These are phyloP conservation scores for Solidago caesia DNA, from an alignment of 129 eudicot genomes.

Conservation along the genomic window DNA sequence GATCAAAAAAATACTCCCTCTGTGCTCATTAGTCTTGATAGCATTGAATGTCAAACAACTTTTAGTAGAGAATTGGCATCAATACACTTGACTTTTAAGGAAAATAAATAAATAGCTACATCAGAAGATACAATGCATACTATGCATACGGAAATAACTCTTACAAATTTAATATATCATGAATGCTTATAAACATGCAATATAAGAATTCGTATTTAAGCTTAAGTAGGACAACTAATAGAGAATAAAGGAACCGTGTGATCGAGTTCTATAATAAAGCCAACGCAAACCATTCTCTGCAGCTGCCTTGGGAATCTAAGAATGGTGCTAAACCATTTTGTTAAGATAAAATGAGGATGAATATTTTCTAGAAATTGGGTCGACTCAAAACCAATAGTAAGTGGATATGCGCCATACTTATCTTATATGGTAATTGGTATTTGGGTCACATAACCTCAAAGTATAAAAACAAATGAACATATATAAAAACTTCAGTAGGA, in stretches of 20 bases:
- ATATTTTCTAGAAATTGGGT: background rate
- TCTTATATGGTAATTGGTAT: background rate
- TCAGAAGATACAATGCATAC: conserved; percentile 4
- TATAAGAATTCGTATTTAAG: background rate
- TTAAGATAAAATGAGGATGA: conserved; percentile 1
- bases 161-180: background rate
- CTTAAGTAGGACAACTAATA: conserved; percentile 3
- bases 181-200: background rate
- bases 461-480: background rate
- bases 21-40: background rate
- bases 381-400: background rate
- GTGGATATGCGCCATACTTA: background rate
- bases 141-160: background rate
- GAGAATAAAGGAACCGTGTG: conserved; percentile 6
- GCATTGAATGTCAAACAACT: background rate
- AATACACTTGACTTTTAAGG: background rate
- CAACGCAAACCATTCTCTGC: conserved; percentile 4
- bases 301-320: conserved; percentile 11
- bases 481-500: background rate
- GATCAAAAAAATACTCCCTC: background rate
- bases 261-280: background rate
- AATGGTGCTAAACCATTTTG: background rate
- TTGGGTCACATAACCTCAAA: background rate
- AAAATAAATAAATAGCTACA: background rate
- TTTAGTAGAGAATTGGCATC: background rate